Evolutionary conservation across 768 basidiomycete species (phyloP).

Genomic region (Leccinum rimulosum): DNA sequence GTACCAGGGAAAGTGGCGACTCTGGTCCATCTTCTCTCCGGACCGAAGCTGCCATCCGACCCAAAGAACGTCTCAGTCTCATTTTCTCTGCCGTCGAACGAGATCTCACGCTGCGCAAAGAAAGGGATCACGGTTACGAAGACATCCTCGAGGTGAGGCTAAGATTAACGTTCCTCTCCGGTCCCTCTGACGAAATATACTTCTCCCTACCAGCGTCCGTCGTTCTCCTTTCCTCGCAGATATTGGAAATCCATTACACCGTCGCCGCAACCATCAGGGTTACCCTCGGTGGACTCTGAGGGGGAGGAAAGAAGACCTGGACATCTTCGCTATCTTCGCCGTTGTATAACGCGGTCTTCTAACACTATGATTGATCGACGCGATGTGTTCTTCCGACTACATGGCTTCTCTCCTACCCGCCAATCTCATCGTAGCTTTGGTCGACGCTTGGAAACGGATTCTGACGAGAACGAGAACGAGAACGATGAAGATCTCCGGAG

Average conservation of each 20-base stretch:
- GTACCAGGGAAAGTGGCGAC: constrained; percentile 45
- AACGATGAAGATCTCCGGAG: constrained; percentile 41
- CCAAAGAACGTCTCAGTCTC: constrained; percentile 60
- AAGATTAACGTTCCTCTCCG: neutral
- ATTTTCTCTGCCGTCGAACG: constrained; percentile 58
- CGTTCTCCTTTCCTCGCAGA: constrained; percentile 55
- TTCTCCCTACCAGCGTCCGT: constrained; percentile 61
- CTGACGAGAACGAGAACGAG: constrained; percentile 26
- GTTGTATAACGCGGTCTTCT: constrained; percentile 83
- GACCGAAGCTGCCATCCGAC: constrained; percentile 52
- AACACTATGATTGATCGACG: constrained; percentile 75
- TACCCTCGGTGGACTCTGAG: constrained; percentile 26
- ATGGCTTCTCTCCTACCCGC: constrained; percentile 18
- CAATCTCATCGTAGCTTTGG: constrained; percentile 15
- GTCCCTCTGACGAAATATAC: constrained; percentile 8
- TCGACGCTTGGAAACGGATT: constrained; percentile 26
- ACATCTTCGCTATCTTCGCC: constrained; percentile 46
- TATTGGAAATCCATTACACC: constrained; percentile 64
- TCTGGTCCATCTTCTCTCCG: constrained; percentile 37
- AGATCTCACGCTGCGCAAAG: constrained; percentile 62
- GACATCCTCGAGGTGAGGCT: constrained; percentile 75
- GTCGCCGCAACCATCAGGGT: constrained; percentile 32
- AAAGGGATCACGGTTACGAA: constrained; percentile 80
- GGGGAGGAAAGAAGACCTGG: constrained; percentile 22
- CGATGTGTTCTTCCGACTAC: constrained; percentile 28